A percentile compares a stretch with the other conserved stretches of the same genome.
phyloP scores from a whole-genome alignment of 139 green algal species.

The Mychonastes homosphaera region DNA sequence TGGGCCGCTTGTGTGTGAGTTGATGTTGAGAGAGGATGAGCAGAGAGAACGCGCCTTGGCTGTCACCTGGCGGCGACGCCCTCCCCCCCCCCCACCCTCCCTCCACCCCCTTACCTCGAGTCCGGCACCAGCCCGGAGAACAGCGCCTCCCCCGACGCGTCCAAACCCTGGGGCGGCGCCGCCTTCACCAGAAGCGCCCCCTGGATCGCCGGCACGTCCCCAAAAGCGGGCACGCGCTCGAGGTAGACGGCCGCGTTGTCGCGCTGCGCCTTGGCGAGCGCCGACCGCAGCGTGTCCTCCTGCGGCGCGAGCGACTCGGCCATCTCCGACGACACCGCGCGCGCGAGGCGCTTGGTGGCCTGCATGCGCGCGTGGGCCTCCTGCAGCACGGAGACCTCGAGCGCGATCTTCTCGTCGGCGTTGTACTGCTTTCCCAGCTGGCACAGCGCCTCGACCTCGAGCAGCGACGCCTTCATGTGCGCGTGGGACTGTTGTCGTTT shows the following conservation, averaged over 20 bases:
- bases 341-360: conserved; percentile 22
- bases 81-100: background rate
- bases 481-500: no score
- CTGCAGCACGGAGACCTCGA: conserved; percentile 35
- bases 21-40: background rate
- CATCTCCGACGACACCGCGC: conserved; percentile 22
- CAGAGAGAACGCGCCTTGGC: background rate
- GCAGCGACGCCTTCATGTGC: conserved; percentile 20
- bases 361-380: conserved; percentile 54
- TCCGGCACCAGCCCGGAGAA: conserved; percentile 69
- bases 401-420: conserved; percentile 15
- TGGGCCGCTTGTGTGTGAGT: background rate
- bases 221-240: conserved; percentile 27
- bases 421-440: conserved; percentile 15
- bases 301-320: conserved; percentile 24
- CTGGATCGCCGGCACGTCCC: conserved; percentile 41
- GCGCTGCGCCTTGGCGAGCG: conserved; percentile 36
- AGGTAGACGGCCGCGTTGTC: conserved; percentile 53
- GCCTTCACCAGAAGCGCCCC: conserved; percentile 53
- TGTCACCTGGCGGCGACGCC: background rate
- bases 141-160: conserved; percentile 34
- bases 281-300: conserved; percentile 26
- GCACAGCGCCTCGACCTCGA: conserved; percentile 10
- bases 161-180: conserved; percentile 21
- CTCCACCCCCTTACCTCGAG: conserved; percentile 31